These are phyloP conservation scores for Zygosaccharomyces siamensis DNA, from an alignment of 805 yeast genomes.

Conservation along the genomic window DNA sequence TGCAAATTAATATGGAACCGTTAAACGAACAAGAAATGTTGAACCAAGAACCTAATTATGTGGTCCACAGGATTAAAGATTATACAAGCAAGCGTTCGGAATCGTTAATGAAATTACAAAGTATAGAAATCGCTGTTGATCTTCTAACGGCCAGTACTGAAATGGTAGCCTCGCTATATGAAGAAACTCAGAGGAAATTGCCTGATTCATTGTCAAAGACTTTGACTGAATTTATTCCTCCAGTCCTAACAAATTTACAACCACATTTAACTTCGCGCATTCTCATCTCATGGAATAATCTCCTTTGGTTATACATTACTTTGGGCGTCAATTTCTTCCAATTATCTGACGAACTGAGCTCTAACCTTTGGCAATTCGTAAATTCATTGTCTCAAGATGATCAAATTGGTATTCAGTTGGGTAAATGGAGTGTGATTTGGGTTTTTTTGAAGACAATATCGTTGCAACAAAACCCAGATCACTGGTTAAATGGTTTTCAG, in stretches of 20 bases:
- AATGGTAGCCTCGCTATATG: conserved; percentile 36
- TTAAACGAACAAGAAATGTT: conserved; percentile 18
- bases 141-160: conserved; percentile 73
- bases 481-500: conserved; percentile 15
- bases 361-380: conserved; percentile 19
- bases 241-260: conserved; percentile 40
- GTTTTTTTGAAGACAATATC: conserved; percentile 35
- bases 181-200: conserved; percentile 13
- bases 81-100: conserved; percentile 39
- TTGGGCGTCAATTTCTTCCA: conserved; percentile 28
- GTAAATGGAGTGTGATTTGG: conserved; percentile 43
- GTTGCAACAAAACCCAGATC: conserved; percentile 9
- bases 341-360: conserved; percentile 13
- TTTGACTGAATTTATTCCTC: conserved; percentile 27
- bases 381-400: conserved; percentile 19
- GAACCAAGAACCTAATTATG: conserved; percentile 15
- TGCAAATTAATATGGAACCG: conserved; percentile 24
- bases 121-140: conserved; percentile 70
- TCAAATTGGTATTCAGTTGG: conserved; percentile 29
- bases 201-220: conserved; percentile 18
- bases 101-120: conserved; percentile 52
- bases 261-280: conserved; percentile 51
- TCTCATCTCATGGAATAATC: conserved; percentile 65
- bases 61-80: conserved; percentile 32
- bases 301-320: conserved; percentile 46